Percentiles rank a stretch among this genome's conserved stretches.
Conservation (phyloP, 2,329 filamentous ascomycete genomes). For the Fusarium subglutinans region DNA sequence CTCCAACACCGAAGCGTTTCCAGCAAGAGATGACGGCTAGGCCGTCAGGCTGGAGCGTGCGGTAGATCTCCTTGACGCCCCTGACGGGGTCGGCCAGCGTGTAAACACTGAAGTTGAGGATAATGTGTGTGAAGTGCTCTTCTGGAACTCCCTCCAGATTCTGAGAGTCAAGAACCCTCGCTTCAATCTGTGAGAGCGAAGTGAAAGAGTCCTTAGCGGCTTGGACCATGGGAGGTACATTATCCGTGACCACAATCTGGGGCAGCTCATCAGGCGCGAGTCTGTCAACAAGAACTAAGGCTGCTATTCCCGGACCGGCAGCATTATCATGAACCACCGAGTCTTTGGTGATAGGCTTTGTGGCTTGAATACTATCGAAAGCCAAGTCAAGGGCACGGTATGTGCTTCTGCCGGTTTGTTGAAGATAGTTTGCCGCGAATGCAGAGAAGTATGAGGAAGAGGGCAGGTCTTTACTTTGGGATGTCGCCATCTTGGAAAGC, state of each 20-base stretch:
- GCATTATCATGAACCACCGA: conserved; percentile 47
- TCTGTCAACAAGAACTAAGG: conserved; percentile 37
- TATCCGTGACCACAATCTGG: conserved; percentile 31
- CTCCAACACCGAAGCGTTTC: conserved; percentile 38
- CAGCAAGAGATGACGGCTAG: conserved; percentile 40
- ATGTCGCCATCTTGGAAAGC: neutral
- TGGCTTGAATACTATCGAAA: conserved; percentile 26
- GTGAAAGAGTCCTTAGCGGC: conserved; percentile 25
- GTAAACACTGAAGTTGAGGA: conserved; percentile 47
- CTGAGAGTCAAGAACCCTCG: conserved; percentile 32
- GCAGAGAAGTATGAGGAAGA: conserved; percentile 39
- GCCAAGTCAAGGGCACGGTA: conserved; percentile 32
- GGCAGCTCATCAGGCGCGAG: neutral
- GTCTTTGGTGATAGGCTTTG: conserved; percentile 29
- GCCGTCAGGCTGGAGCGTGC: conserved; percentile 43
- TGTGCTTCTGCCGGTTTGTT: conserved; percentile 44
- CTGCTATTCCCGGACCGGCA: conserved; percentile 45
- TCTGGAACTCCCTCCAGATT: conserved; percentile 31
- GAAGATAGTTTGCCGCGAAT: conserved; percentile 40
- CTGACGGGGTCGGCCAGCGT: conserved; percentile 37
- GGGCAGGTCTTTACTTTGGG: conserved; percentile 23
- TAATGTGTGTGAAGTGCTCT: conserved; percentile 38
- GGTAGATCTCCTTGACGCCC: conserved; percentile 43
- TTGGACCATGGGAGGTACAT: conserved; percentile 28
- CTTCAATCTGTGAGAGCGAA: neutral